Evolutionary conservation across 1,139 yeast species (phyloP).

Genomic region (Candida smagusa): DNA sequence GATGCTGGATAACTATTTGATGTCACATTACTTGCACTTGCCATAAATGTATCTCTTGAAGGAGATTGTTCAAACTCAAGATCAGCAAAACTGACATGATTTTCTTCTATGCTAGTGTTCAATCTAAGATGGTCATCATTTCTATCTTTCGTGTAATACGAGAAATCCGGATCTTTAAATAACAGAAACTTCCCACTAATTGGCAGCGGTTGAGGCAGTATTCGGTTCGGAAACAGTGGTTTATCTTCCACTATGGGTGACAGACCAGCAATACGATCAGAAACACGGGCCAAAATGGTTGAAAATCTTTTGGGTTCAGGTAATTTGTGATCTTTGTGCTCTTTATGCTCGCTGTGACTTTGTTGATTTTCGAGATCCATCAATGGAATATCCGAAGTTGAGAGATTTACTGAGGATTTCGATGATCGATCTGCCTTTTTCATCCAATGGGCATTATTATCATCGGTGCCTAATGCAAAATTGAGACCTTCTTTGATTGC

Average conservation of each 20-base stretch:
- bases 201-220: slow-evolving; percentile 6
- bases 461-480: slow-evolving; percentile 34
- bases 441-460: slow-evolving; percentile 6
- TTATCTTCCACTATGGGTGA: background rate
- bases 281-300: slow-evolving; percentile 25
- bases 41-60: no score
- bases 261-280: slow-evolving; percentile 43
- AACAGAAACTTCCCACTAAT: slow-evolving; percentile 10
- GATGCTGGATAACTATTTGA: no score
- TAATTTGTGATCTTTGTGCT: slow-evolving; percentile 1
- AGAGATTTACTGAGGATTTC: background rate
- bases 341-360: slow-evolving; percentile 1
- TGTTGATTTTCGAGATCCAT: background rate
- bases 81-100: no score
- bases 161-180: slow-evolving; percentile 7
- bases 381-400: slow-evolving; percentile 3
- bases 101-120: no score
- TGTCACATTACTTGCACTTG: no score
- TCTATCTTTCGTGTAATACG: background rate
- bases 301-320: background rate
- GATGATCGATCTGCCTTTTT: background rate
- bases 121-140: background rate
- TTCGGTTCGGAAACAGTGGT: background rate
- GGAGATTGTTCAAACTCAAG: no score
- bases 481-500: slow-evolving; percentile 36